Conservation (phyloP, 2,329 filamentous ascomycete species). For the Harringtonia aguacate region DNA sequence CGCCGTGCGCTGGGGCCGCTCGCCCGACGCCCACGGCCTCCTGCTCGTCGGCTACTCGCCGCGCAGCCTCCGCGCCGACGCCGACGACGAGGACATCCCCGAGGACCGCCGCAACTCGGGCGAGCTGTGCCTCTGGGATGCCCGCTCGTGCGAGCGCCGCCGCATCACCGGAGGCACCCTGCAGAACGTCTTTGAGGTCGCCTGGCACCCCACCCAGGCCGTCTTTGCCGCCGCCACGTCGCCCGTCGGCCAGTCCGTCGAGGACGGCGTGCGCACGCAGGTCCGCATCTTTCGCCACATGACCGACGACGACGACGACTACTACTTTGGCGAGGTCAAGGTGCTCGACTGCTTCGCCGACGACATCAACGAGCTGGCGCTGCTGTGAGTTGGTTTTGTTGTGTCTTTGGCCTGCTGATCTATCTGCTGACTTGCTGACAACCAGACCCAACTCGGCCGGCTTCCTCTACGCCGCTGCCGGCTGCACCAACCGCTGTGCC, state of each 20-base stretch:
- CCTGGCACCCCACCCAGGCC: constrained; percentile 46
- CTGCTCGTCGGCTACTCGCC: constrained; percentile 55
- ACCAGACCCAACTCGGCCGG: constrained; percentile 36
- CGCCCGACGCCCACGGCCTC: constrained; percentile 33
- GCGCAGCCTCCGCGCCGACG: constrained; percentile 29
- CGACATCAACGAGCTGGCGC: constrained; percentile 53
- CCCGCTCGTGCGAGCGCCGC: constrained; percentile 28
- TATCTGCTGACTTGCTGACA: neutral
- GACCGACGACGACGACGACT: constrained; percentile 9
- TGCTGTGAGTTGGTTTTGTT: constrained; percentile 26
- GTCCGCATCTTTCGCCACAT: constrained; percentile 39
- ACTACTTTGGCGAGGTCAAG: constrained; percentile 34
- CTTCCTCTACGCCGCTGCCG: constrained; percentile 46
- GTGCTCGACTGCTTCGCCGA: constrained; percentile 46
- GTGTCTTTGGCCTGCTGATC: neutral
- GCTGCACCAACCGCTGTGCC: constrained; percentile 49
- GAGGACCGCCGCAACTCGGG: constrained; percentile 46
- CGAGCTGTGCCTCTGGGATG: constrained; percentile 51
- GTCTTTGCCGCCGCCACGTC: constrained; percentile 49
- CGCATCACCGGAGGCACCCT: constrained; percentile 38
- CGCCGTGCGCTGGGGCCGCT: constrained; percentile 50
- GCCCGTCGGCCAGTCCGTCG: constrained; percentile 32
- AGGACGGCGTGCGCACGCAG: constrained; percentile 40
- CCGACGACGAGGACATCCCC: constrained; percentile 47
- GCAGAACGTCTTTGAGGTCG: constrained; percentile 54